Evolutionary conservation across 108 stramenopile species (phyloP).

Genomic region (Pseudonitzschia multiseries): DNA sequence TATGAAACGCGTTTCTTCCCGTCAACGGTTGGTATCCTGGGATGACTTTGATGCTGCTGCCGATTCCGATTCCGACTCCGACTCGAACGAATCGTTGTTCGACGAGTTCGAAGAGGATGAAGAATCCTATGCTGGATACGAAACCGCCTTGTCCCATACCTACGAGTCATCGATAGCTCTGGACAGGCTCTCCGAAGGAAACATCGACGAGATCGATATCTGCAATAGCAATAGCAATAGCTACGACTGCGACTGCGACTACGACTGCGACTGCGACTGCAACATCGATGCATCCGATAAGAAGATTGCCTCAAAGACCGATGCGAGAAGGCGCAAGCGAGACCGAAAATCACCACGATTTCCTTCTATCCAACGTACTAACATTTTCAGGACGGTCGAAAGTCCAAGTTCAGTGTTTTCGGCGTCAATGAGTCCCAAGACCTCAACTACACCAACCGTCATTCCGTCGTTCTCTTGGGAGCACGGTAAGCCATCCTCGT

Average conservation of each 20-base stretch:
- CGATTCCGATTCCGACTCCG: not conserved
- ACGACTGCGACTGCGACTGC: no score
- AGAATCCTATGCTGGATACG: constrained; percentile 11
- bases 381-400: not conserved
- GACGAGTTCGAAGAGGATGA: constrained; percentile 21
- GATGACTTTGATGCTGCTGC: constrained; percentile 54
- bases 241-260: no score
- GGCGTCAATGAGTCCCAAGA: not conserved
- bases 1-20: constrained; percentile 45
- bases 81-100: not conserved
- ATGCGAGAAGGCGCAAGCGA: not conserved
- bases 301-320: not conserved
- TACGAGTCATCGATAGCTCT: not conserved
- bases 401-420: not conserved
- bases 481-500: no score
- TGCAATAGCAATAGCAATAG: not conserved
- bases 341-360: constrained; percentile 9
- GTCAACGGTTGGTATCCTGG: constrained; percentile 55
- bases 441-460: not conserved
- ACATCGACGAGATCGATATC: not conserved
- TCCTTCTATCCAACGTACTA: not conserved
- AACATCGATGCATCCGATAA: not conserved
- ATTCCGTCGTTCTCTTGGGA: not conserved
- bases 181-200: not conserved
- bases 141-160: not conserved